Percentiles rank a stretch among this genome's conserved stretches.
phyloP scores from a whole-genome alignment of 176 grass and related monocot species.

The Bonia amplexicaulis region DNA sequence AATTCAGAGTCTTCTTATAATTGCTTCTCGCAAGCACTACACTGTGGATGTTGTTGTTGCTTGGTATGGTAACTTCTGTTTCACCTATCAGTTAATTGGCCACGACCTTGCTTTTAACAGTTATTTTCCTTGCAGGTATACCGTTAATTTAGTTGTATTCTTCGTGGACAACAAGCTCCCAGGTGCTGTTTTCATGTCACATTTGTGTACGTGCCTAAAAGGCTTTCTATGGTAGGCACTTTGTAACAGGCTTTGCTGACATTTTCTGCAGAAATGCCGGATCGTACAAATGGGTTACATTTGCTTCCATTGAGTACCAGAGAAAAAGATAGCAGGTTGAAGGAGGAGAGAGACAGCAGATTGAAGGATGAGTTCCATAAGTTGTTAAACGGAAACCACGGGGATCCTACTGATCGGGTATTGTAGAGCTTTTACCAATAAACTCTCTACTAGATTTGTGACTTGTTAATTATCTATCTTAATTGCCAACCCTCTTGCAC shows the following conservation, averaged over 20 bases:
- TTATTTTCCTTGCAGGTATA: constrained; percentile 58
- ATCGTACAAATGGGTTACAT: constrained; percentile 49
- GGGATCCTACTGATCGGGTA: constrained; percentile 80
- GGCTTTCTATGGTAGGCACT: neutral
- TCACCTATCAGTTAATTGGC: neutral
- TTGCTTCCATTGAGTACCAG: constrained; percentile 70
- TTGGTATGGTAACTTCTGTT: constrained; percentile 41
- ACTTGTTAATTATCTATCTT: neutral
- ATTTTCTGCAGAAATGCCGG: constrained; percentile 79
- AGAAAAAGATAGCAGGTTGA: constrained; percentile 59
- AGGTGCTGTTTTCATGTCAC: constrained; percentile 43
- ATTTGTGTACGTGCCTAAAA: neutral
- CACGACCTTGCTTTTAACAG: neutral
- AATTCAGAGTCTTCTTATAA: constrained; percentile 83
- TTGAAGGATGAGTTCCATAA: constrained; percentile 76
- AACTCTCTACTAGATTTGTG: neutral
- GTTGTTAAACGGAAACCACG: constrained; percentile 83
- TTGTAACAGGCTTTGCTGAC: neutral
- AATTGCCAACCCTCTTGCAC: neutral
- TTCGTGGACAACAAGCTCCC: constrained; percentile 86
- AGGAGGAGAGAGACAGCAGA: constrained; percentile 67
- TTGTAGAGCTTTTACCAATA: neutral
- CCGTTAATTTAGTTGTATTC: constrained; percentile 91
- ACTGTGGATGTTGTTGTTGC: constrained; percentile 91
- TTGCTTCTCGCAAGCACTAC: constrained; percentile 96